Evolutionary conservation across 225 moss, liverwort and hornwort genomes (phyloP).

Genomic region (Takakia lepidozioides): DNA sequence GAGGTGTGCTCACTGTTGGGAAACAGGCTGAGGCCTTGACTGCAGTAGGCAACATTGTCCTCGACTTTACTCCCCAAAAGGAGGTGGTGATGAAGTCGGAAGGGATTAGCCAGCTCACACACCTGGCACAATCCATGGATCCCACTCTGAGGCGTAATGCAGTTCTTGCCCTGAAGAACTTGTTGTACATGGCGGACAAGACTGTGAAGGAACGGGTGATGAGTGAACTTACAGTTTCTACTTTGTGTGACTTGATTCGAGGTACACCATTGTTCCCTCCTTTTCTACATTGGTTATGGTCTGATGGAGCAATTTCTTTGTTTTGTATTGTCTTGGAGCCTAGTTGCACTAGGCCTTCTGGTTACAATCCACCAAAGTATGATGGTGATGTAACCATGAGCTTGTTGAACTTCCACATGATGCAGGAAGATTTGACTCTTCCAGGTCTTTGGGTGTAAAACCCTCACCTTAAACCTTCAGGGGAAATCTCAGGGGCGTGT

Average conservation of each 20-base stretch:
- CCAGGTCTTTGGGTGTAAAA: no score
- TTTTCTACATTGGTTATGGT: background rate
- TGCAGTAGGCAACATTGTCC: conserved; percentile 89
- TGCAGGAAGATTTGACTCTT: no score
- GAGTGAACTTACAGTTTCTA: conserved; percentile 75
- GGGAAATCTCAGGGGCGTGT: no score
- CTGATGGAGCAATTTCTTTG: background rate
- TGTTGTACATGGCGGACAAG: conserved; percentile 89
- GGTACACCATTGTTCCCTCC: conserved; percentile 30
- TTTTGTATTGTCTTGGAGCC: no score
- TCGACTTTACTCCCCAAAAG: conserved; percentile 85
- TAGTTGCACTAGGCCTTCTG: no score
- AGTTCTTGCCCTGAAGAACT: conserved; percentile 91
- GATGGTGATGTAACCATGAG: background rate
- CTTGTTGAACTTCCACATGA: no score
- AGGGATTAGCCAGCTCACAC: conserved; percentile 82
- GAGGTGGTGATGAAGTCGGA: conserved; percentile 75
- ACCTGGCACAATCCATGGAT: conserved; percentile 88
- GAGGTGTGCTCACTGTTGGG: no score
- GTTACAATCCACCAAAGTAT: no score
- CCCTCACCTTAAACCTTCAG: no score
- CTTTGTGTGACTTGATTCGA: conserved; percentile 72
- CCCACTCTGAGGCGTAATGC: conserved; percentile 75
- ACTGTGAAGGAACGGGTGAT: conserved; percentile 71
- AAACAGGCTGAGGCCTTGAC: conserved; percentile 79